Percentiles rank a stretch among this genome's conserved stretches.
phyloP scores from a whole-genome alignment of 371 early-diverging fungal species.

The Circinella minor region DNA sequence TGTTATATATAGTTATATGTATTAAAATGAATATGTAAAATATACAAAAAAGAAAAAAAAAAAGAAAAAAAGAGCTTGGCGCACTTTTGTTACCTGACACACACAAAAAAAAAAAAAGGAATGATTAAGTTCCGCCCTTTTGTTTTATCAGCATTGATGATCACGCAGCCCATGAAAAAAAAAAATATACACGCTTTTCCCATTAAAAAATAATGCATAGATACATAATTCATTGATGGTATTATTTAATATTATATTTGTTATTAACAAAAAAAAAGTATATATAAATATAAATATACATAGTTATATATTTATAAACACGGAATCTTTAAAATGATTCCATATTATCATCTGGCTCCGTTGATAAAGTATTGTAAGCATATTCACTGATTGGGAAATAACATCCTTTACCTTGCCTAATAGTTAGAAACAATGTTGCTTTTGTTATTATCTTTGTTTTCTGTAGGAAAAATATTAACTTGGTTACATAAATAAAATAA shows the following conservation, averaged over 20 bases:
- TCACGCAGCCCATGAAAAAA: too few relatives aligned
- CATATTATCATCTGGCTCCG: conserved; percentile 33
- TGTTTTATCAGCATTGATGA: too few relatives aligned
- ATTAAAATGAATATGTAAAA: too few relatives aligned
- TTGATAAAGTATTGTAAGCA: conserved; percentile 49
- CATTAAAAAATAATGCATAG: too few relatives aligned
- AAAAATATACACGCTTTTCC: too few relatives aligned
- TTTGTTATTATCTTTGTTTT: not conserved
- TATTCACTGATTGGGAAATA: conserved; percentile 51
- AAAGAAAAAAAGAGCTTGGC: too few relatives aligned
- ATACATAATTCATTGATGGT: too few relatives aligned
- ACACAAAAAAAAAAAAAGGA: too few relatives aligned
- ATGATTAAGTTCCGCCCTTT: too few relatives aligned
- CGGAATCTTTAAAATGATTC: not conserved
- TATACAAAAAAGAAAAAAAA: too few relatives aligned
- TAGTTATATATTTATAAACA: not conserved
- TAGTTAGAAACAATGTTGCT: not conserved
- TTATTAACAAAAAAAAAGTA: not conserved
- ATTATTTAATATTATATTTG: too few relatives aligned
- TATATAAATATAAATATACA: not conserved
- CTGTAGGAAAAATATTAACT: not conserved
- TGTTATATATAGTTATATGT: not conserved
- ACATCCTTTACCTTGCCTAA: conserved; percentile 44
- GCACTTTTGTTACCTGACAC: too few relatives aligned
- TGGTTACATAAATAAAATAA: not conserved